Percentiles rank a stretch among this genome's conserved stretches.
phyloP scores from a whole-genome alignment of 768 basidiomycete genomes.

The Lactarius deliciosus region DNA sequence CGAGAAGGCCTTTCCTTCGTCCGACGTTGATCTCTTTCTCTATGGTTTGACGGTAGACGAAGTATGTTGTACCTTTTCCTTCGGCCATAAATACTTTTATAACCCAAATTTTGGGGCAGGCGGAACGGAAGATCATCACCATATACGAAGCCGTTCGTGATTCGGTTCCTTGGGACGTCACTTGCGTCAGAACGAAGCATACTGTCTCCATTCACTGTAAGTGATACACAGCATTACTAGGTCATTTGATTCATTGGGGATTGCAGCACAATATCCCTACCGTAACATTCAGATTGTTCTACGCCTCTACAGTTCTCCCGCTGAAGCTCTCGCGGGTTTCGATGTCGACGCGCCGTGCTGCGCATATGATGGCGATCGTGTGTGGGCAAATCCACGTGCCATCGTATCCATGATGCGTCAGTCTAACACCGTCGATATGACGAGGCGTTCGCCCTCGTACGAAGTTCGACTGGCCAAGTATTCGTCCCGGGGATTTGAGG shows the following conservation, averaged over 20 bases:
- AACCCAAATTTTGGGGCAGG: constrained; percentile 37
- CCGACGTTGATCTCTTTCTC: constrained; percentile 63
- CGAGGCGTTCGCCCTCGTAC: constrained; percentile 61
- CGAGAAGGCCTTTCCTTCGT: constrained; percentile 52
- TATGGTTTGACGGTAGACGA: constrained; percentile 58
- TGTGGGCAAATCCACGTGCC: constrained; percentile 60
- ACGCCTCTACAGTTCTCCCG: constrained; percentile 63
- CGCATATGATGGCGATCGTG: constrained; percentile 52
- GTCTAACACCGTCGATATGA: constrained; percentile 61
- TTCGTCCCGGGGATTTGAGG: constrained; percentile 52
- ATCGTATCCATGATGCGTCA: constrained; percentile 67
- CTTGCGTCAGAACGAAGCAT: constrained; percentile 64
- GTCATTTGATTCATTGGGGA: background rate
- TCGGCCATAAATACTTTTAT: background rate
- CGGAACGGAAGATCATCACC: constrained; percentile 55
- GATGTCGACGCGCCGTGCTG: constrained; percentile 67
- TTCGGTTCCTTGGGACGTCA: constrained; percentile 67
- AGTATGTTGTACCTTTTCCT: constrained; percentile 33
- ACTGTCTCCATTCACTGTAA: constrained; percentile 62
- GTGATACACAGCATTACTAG: constrained; percentile 23
- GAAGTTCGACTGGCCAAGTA: constrained; percentile 64
- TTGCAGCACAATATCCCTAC: constrained; percentile 61
- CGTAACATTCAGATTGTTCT: constrained; percentile 65
- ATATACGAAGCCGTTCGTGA: constrained; percentile 67
- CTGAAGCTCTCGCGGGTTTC: constrained; percentile 65